Conservation (phyloP, 1,284 basidiomycete genomes). For the Cutaneotrichosporon spelunceum region DNA sequence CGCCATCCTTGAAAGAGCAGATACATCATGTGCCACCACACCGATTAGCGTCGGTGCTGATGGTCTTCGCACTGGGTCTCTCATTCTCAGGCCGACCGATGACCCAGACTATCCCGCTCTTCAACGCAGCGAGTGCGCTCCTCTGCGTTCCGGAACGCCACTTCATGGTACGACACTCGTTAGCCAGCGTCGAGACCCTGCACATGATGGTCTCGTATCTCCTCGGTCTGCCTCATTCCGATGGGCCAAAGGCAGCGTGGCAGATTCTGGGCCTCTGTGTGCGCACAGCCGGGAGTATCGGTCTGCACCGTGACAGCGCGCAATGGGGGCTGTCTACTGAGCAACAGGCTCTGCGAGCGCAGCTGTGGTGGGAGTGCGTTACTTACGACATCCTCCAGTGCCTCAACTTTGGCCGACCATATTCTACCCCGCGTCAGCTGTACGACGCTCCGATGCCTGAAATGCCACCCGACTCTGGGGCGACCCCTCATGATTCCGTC, state of each 20-base stretch:
- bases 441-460: slow-evolving; percentile 21
- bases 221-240: slow-evolving; percentile 22
- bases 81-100: slow-evolving; percentile 17
- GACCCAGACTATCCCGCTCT: slow-evolving; percentile 15
- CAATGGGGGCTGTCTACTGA: slow-evolving; percentile 26
- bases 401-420: slow-evolving; percentile 35
- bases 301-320: slow-evolving; percentile 27
- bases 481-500: slow-evolving; percentile 16
- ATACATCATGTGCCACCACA: slow-evolving; percentile 26
- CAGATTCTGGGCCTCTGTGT: slow-evolving; percentile 25
- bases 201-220: slow-evolving; percentile 31
- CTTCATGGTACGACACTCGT: slow-evolving; percentile 26
- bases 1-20: slow-evolving; percentile 15
- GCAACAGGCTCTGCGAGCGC: slow-evolving; percentile 20
- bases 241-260: slow-evolving; percentile 25
- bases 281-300: slow-evolving; percentile 22
- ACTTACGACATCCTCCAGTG: slow-evolving; percentile 29
- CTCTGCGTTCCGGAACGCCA: slow-evolving; percentile 24
- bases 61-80: slow-evolving; percentile 21
- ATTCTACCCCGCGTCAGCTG: slow-evolving; percentile 26
- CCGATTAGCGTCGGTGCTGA: slow-evolving; percentile 22
- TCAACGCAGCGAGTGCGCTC: slow-evolving; percentile 22
- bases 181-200: slow-evolving; percentile 26
- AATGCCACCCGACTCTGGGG: slow-evolving; percentile 15
- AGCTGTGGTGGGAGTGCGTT: slow-evolving; percentile 27